A percentile compares a stretch with the other conserved stretches of the same genome.
Conservation (phyloP, 2,329 filamentous ascomycete species). For the Geosmithia flava region DNA sequence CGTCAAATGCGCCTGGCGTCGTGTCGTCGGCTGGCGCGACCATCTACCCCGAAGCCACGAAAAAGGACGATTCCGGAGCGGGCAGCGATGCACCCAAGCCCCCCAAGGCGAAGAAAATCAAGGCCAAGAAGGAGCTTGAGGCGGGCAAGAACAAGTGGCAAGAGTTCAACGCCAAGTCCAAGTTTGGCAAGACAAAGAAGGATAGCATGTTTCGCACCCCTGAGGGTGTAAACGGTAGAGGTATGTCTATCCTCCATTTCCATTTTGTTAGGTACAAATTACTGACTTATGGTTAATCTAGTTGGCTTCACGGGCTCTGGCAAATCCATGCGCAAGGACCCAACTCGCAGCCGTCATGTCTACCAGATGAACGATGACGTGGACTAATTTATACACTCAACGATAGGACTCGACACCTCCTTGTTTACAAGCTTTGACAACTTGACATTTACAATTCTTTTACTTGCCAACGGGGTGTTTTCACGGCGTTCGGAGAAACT, state of each 20-base stretch:
- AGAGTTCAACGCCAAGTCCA: constrained; percentile 73
- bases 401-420: constrained; percentile 1
- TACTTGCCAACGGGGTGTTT: not conserved
- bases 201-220: constrained; percentile 96
- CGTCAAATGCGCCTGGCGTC: constrained; percentile 16
- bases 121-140: constrained; percentile 83
- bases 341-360: constrained; percentile 67
- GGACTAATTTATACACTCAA: constrained; percentile 35
- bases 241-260: constrained; percentile 32
- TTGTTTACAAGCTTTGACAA: not conserved
- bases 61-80: constrained; percentile 38
- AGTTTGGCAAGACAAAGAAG: constrained; percentile 63
- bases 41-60: constrained; percentile 48
- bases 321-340: constrained; percentile 90
- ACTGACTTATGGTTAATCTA: constrained; percentile 20
- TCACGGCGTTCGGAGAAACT: constrained; percentile 1
- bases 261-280: not conserved
- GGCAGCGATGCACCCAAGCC: constrained; percentile 57
- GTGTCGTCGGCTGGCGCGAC: constrained; percentile 45
- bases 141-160: constrained; percentile 90
- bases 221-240: constrained; percentile 74
- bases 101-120: constrained; percentile 76
- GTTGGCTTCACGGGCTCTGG: constrained; percentile 96
- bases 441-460: not conserved
- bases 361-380: constrained; percentile 69